phyloP scores from a whole-genome alignment of 345 rosid species.

The Gossypium ekmanianum region DNA sequence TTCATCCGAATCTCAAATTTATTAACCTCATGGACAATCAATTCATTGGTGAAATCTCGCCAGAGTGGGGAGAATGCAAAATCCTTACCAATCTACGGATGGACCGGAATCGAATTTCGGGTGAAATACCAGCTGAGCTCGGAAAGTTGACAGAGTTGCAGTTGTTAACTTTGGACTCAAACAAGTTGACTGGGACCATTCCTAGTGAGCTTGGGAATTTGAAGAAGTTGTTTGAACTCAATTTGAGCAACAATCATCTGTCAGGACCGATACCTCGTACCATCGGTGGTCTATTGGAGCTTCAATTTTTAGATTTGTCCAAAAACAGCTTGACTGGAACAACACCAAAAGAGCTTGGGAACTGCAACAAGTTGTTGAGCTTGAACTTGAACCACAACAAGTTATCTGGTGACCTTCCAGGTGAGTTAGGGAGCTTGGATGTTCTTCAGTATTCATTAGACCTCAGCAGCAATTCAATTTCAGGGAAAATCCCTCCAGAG shows the following conservation, averaged over 20 bases:
- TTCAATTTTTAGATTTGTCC: slow-evolving; percentile 45
- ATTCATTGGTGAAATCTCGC: slow-evolving; percentile 45
- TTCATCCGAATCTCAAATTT: slow-evolving; percentile 37
- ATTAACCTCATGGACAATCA: slow-evolving; percentile 40
- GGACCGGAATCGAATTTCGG: slow-evolving; percentile 48
- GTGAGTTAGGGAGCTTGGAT: slow-evolving; percentile 39
- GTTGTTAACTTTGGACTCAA: slow-evolving; percentile 36
- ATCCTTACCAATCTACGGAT: slow-evolving; percentile 46
- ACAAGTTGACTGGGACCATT: slow-evolving; percentile 45
- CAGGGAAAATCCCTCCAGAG: slow-evolving; percentile 45
- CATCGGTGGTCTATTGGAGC: slow-evolving; percentile 32
- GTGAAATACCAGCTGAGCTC: slow-evolving; percentile 49
- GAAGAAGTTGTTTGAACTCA: slow-evolving; percentile 31
- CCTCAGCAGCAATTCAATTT: slow-evolving; percentile 62
- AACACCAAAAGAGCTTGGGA: slow-evolving; percentile 38
- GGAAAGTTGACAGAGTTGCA: slow-evolving; percentile 39
- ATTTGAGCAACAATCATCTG: slow-evolving; percentile 52
- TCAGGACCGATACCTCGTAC: slow-evolving; percentile 29
- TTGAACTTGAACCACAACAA: slow-evolving; percentile 54
- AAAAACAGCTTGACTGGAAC: slow-evolving; percentile 38
- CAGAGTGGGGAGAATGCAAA: slow-evolving; percentile 56
- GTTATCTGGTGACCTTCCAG: slow-evolving; percentile 35
- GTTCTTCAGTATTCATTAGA: slow-evolving; percentile 43
- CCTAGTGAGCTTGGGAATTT: slow-evolving; percentile 49
- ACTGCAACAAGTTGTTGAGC: slow-evolving; percentile 34